These are phyloP conservation scores for Trichoderma sp. DNA, from an alignment of 2,329 filamentous ascomycete species.

Conservation along the genomic window DNA sequence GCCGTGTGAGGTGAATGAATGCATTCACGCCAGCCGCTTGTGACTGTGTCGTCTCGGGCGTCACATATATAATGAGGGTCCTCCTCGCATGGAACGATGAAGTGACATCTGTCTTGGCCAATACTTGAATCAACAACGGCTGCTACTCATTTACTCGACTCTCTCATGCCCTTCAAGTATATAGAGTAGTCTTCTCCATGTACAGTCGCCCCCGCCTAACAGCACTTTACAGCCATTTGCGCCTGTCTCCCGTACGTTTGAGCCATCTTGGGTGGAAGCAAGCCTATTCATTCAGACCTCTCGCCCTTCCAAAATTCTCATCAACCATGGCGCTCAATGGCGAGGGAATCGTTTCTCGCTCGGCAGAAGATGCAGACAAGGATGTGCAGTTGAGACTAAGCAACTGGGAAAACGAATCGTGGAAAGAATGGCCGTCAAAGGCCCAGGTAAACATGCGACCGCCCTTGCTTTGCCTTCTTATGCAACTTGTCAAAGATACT, in stretches of 20 bases:
- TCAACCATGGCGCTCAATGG: slow-evolving; percentile 29
- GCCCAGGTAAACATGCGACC: slow-evolving; percentile 38
- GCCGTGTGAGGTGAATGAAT: not conserved
- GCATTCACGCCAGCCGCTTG: not conserved
- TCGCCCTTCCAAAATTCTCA: not conserved
- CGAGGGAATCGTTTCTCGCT: slow-evolving; percentile 28
- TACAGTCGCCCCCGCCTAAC: not conserved
- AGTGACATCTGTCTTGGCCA: not conserved
- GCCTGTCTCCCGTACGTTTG: not conserved
- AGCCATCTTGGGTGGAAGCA: not conserved
- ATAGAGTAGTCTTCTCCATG: not conserved
- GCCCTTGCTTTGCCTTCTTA: not conserved
- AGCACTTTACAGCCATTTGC: not conserved
- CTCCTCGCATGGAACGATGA: not conserved
- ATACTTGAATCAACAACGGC: not conserved
- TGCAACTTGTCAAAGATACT: not conserved
- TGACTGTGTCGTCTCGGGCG: not conserved
- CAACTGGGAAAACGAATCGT: slow-evolving; percentile 33
- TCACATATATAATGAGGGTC: not conserved
- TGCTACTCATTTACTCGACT: not conserved
- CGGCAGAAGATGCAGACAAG: slow-evolving; percentile 27
- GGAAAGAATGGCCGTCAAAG: slow-evolving; percentile 47
- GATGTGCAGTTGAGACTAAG: slow-evolving; percentile 26
- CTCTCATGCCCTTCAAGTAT: not conserved
- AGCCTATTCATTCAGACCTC: not conserved